Evolutionary conservation across 768 basidiomycete genomes (phyloP), one percentile per base, ranked within the genome.

Genomic region (Podaxis mareebaensis): DNA sequence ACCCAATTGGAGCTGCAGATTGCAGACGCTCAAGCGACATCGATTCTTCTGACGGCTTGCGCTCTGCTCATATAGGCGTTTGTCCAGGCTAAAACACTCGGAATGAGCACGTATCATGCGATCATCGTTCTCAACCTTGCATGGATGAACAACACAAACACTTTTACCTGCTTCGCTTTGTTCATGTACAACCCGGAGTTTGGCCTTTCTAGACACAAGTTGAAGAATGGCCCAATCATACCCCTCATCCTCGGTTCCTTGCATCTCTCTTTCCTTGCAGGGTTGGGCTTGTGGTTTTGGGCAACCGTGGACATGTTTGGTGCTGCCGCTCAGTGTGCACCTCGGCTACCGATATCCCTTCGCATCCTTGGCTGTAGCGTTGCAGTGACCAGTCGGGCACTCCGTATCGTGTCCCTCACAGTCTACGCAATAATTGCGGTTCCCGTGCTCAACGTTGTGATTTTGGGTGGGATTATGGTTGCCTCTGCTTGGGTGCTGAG

Each of bases 101-200:
- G 63, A 3, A 40, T 74, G 15, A 56, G 68, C 3, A 67, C 56
- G 36, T 71, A 66, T 60, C 69, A 73, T 56, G 67, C 60, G 10
- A 60, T 51, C 38, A 64, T 74, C 52, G 56, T 75, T 22, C 72
- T 74, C 57, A 65, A 64, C 44, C 63, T 71, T 30, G 69, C 68
- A 51, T 75, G 73, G 71, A 70, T 70, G 66, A 71, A 69, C 52
- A 71, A 70, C 39, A 70, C 68, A 3, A 72, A 67, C 42, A 46
- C 67, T 8, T 57, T 57, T 36, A 22, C 49, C 24, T 63, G 49
- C 40, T 28, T 70, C 62, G 65, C 61, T 10, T 53, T 60, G 3
- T 58, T 64, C 66, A 39, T 58, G 59, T n/a, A 59, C 42, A 57
- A 58, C 28, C 7, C 28, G 54, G 54, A 3, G 10, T 40, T 40